Base-by-base conservation (phyloP, 345 rosid genomes). In the Aquilaria yunnanensis region DNA sequence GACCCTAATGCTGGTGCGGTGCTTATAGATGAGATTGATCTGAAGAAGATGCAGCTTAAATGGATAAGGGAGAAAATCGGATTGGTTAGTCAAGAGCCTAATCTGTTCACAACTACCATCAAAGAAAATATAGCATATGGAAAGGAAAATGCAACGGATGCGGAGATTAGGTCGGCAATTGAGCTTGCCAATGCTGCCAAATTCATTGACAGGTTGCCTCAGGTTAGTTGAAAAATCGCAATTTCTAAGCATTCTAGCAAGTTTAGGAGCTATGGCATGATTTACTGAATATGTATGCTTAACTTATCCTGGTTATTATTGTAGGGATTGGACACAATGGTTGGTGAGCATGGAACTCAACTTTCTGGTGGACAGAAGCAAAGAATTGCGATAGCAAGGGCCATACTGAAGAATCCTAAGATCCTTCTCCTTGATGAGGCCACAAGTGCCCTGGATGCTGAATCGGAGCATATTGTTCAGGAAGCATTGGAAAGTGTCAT, bases 61-160 rank as follows among this genome's bases (percentile, higher is more conserved):
- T 82, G 84, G 80, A 79, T 82, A 32, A 71, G 87, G 66, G 69
- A 67, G 54, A 74, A 79, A 47, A 68, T 73, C 5, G 79, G 78
- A 49, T 72, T 82, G 56, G 84, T 82, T 46, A 82, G 84, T 43
- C 87, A 82, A 37, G 87, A 82, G 55, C 84, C 84, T 2, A 76
- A 66, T 0, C 43, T 82, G n/a, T 82, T 82, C 54, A 72, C 82
- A 2, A 59, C 75, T 6, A 79, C 72, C 5, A 79, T 82, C 1
- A 77, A 31, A 51, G 84, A 82, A 12, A 79, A 82, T 70, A 82
- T 82, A 54, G 71, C 75, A 9, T 79, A 79, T 32, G 80, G 77
- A 0, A 67, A 62, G 52, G 65, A 52, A 67, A 57, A 61, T 16
- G 72, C 71, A 4, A 68, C 73, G 9, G 53, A 57, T 14, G 43